Evolutionary conservation across 164 flowering plant genomes (phyloP).

Genomic region (Platanus orientalis): DNA sequence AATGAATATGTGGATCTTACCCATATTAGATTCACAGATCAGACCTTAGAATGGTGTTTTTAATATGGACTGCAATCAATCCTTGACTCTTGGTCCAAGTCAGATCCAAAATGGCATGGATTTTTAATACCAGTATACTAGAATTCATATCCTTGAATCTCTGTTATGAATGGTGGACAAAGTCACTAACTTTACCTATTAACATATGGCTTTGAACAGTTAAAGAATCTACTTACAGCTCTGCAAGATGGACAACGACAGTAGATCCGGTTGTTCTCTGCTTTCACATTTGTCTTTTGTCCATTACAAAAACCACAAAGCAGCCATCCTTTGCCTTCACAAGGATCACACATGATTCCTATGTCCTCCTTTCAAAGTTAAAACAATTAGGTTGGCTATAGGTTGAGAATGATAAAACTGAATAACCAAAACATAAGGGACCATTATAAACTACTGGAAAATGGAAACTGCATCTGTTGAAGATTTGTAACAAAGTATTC

Average conservation of each 20-base stretch:
- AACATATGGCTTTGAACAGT: background rate
- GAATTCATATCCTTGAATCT: no score
- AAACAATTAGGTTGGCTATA: slow-evolving; percentile 4
- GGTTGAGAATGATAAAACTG: background rate
- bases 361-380: slow-evolving; percentile 30
- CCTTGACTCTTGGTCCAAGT: no score
- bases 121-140: no score
- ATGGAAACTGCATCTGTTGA: background rate
- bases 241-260: slow-evolving; percentile 90
- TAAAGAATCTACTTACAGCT: slow-evolving; percentile 55
- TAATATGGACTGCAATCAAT: no score
- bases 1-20: no score
- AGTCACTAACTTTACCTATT: background rate
- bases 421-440: background rate
- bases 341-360: slow-evolving; percentile 71
- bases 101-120: no score
- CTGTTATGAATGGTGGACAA: no score
- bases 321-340: slow-evolving; percentile 84
- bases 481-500: background rate
- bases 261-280: slow-evolving; percentile 59
- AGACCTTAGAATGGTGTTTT: no score
- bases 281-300: slow-evolving; percentile 77
- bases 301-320: slow-evolving; percentile 85
- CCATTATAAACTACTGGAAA: background rate
- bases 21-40: no score